phyloP scores from a whole-genome alignment of 140 eudicot species.

The Anethum foeniculum region DNA sequence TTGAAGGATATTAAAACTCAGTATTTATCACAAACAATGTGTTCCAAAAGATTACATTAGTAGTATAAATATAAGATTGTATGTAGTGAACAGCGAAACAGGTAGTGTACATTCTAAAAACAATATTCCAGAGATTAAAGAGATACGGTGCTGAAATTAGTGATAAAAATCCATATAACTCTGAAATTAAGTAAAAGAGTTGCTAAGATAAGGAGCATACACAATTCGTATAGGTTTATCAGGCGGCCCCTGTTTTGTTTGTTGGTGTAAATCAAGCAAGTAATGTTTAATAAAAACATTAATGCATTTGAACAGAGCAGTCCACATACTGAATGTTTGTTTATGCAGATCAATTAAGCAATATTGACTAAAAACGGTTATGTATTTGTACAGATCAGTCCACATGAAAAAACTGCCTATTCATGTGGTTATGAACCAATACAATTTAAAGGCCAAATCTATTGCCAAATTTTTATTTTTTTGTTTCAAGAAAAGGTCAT shows the following conservation, averaged over 20 bases:
- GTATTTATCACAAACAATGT: neutral
- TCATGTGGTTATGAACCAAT: neutral
- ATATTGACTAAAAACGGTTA: neutral
- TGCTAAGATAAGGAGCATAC: neutral
- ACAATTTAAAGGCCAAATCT: neutral
- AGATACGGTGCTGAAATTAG: neutral
- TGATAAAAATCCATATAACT: slow-evolving; percentile 1
- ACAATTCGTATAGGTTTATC: neutral
- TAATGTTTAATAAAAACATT: neutral
- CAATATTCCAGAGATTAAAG: neutral
- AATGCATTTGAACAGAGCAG: neutral
- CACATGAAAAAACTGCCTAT: neutral
- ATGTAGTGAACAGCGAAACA: neutral
- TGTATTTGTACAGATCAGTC: neutral
- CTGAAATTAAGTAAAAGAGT: neutral
- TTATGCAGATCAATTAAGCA: neutral
- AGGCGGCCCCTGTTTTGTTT: neutral
- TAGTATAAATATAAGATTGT: neutral
- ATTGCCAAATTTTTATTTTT: neutral
- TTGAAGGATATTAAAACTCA: neutral
- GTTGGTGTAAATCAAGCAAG: neutral
- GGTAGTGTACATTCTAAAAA: neutral
- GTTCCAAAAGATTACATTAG: neutral
- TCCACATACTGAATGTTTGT: neutral
- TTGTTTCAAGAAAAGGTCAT: neutral